These are phyloP conservation scores for Scortechinia acanthostroma DNA, from an alignment of 2,329 filamentous ascomycete genomes.

Conservation along the genomic window DNA sequence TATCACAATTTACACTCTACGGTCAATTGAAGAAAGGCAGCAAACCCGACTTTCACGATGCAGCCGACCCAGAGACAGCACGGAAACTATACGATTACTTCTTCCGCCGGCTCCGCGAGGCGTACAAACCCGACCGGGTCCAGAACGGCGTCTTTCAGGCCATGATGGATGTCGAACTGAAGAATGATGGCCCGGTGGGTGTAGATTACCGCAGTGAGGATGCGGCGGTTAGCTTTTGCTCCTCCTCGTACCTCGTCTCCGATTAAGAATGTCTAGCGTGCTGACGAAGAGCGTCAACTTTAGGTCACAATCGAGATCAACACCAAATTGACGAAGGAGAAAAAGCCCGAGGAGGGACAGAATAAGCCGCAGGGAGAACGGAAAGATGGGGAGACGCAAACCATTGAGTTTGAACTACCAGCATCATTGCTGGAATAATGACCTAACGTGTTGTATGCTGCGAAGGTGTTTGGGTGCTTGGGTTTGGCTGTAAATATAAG, in stretches of 20 bases:
- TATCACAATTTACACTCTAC: conserved; percentile 92
- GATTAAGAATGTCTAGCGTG: not conserved
- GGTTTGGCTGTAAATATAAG: not conserved
- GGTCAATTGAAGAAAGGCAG: conserved; percentile 91
- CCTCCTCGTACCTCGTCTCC: not conserved
- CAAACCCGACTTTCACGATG: conserved; percentile 90
- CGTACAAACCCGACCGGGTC: conserved; percentile 69
- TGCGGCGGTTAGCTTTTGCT: not conserved
- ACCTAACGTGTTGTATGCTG: too few relatives aligned
- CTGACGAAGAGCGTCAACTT: not conserved
- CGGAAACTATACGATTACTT: conserved; percentile 79
- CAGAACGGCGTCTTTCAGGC: conserved; percentile 96
- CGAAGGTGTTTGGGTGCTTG: too few relatives aligned
- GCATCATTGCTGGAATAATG: not conserved
- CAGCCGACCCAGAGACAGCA: conserved; percentile 72
- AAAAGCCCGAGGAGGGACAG: not conserved
- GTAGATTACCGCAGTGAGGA: conserved; percentile 2
- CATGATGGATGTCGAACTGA: conserved; percentile 93
- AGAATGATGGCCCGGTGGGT: conserved; percentile 73
- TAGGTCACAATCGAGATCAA: conserved; percentile 1
- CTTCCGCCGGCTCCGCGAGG: conserved; percentile 65
- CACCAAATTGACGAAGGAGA: not conserved
- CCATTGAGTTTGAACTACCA: not conserved
- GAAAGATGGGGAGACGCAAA: not conserved
- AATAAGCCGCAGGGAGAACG: not conserved